These are phyloP conservation scores for Pythium volutum DNA, from an alignment of 352 stramenopile genomes.

Conservation along the genomic window DNA sequence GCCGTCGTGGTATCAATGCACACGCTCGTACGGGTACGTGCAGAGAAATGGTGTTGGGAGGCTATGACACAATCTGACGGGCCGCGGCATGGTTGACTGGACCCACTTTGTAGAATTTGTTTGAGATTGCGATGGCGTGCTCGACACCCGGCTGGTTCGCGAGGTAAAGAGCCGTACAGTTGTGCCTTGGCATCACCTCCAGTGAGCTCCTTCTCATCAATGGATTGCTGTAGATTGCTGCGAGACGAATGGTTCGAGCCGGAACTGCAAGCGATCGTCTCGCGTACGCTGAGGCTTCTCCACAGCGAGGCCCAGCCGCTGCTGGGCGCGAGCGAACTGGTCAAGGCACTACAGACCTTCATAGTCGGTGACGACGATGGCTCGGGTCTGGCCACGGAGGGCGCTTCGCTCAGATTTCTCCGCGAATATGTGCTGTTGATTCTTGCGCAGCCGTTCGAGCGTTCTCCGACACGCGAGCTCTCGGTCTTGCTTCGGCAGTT, in stretches of 20 bases:
- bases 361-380: background rate
- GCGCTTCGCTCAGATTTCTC: background rate
- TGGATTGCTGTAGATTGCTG: slow-evolving; percentile 11
- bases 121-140: slow-evolving; percentile 25
- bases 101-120: slow-evolving; percentile 32
- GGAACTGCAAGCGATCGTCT: slow-evolving; percentile 18
- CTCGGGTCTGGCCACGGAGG: background rate
- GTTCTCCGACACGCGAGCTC: slow-evolving; percentile 2
- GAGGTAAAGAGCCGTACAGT: background rate
- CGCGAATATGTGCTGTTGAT: slow-evolving; percentile 23
- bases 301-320: slow-evolving; percentile 19
- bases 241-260: slow-evolving; percentile 25
- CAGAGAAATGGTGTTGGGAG: background rate
- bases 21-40: slow-evolving; percentile 22
- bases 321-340: slow-evolving; percentile 21
- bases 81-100: background rate
- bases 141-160: slow-evolving; percentile 38
- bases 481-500: slow-evolving; percentile 11
- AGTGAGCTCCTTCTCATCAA: background rate
- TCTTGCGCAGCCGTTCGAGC: slow-evolving; percentile 1
- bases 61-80: too few species aligned
- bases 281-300: slow-evolving; percentile 17
- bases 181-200: too few species aligned
- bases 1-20: slow-evolving; percentile 25
- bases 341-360: slow-evolving; percentile 7